Conservation (phyloP, 2,329 filamentous ascomycete species). For the Leptographium radiaticola region DNA sequence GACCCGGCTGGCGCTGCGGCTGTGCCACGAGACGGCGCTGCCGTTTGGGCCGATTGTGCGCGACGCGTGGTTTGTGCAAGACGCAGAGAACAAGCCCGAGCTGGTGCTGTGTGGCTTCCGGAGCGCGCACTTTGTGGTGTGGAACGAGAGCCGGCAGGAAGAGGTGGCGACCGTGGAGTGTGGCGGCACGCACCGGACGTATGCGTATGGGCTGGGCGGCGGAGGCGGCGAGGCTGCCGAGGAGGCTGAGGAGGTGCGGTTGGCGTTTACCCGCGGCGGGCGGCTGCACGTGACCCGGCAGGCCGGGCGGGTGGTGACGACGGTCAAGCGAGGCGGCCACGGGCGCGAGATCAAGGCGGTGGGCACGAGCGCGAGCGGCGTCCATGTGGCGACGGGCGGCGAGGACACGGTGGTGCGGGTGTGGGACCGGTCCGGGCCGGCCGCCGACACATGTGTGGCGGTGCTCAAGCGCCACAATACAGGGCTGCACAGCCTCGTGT, state of each 20-base stretch:
- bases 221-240: conserved; percentile 20
- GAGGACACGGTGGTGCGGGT: conserved; percentile 68
- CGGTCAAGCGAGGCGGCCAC: conserved; percentile 57
- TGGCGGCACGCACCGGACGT: conserved; percentile 72
- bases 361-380: conserved; percentile 19
- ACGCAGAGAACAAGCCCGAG: conserved; percentile 24
- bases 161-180: conserved; percentile 65
- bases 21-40: conserved; percentile 55
- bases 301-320: conserved; percentile 17
- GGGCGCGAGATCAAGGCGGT: conserved; percentile 66
- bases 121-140: conserved; percentile 66
- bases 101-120: conserved; percentile 72
- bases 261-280: conserved; percentile 66
- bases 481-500: conserved; percentile 70
- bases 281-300: conserved; percentile 35
- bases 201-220: conserved; percentile 33
- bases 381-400: conserved; percentile 49
- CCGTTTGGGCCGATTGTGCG: conserved; percentile 69
- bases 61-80: conserved; percentile 44
- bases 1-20: conserved; percentile 17
- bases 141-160: conserved; percentile 59
- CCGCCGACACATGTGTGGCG: conserved; percentile 36
- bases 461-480: conserved; percentile 67
- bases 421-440: conserved; percentile 31
- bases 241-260: conserved; percentile 21